Percentiles rank a stretch among this genome's conserved stretches.
phyloP scores from a whole-genome alignment of 345 rosid genomes.

The Euphorbia pulcherrima region DNA sequence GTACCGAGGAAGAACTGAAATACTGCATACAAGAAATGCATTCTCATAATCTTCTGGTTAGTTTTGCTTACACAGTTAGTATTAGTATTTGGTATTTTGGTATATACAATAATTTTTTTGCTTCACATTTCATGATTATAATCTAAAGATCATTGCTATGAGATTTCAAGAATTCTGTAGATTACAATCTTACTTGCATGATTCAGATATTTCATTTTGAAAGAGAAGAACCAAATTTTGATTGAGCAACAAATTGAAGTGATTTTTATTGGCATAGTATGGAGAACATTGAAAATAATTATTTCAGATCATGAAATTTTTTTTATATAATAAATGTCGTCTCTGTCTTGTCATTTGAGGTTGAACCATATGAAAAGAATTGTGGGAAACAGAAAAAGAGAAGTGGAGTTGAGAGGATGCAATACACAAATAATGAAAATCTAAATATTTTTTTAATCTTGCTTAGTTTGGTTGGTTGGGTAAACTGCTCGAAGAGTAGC shows the following conservation, averaged over 20 bases:
- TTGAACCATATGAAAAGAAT: background rate
- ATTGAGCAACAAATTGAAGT: background rate
- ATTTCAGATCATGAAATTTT: background rate
- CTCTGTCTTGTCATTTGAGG: background rate
- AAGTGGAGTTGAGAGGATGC: background rate
- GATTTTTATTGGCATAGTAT: background rate
- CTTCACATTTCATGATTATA: background rate
- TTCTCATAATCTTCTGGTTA: conserved; percentile 40
- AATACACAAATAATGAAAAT: background rate
- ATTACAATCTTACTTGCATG: conserved; percentile 1
- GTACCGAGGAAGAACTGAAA: conserved; percentile 44
- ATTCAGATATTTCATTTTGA: background rate
- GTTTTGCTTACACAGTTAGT: conserved; percentile 9
- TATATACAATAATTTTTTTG: background rate
- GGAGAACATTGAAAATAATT: background rate
- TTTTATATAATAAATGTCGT: background rate
- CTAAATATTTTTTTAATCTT: background rate
- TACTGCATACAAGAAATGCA: conserved; percentile 45
- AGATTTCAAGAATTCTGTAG: background rate
- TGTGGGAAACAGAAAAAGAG: background rate
- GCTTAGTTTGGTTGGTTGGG: background rate
- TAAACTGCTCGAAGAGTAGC: background rate
- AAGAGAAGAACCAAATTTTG: background rate
- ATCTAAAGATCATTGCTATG: background rate
- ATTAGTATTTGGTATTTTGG: too few relatives aligned